These are phyloP conservation scores for Sporothrix euskadiensis DNA, from an alignment of 2,329 filamentous ascomycete genomes.

Conservation along the genomic window DNA sequence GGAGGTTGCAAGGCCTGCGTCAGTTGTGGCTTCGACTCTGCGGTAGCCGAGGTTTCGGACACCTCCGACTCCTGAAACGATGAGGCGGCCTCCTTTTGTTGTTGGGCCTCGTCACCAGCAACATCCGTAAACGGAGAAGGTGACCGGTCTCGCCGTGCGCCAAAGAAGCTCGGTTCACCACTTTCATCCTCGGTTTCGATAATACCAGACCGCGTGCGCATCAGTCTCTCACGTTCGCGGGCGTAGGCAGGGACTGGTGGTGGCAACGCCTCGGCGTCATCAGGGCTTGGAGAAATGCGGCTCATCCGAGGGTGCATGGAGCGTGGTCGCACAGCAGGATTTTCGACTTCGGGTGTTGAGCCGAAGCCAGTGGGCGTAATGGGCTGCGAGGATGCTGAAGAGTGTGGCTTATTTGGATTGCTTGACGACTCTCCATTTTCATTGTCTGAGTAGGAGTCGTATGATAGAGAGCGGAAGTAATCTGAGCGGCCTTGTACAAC, in stretches of 20 bases:
- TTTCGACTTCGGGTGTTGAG: conserved; percentile 56
- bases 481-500: conserved; percentile 72
- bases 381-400: conserved; percentile 32
- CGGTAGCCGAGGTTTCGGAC: background rate
- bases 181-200: conserved; percentile 45
- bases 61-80: background rate
- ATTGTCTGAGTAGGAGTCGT: conserved; percentile 58
- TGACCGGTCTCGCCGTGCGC: conserved; percentile 59
- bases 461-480: conserved; percentile 75
- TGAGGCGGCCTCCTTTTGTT: background rate
- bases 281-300: conserved; percentile 54
- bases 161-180: conserved; percentile 47
- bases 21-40: background rate
- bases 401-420: conserved; percentile 32
- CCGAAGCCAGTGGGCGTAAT: conserved; percentile 48
- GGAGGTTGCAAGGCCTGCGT: conserved; percentile 1
- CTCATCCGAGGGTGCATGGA: conserved; percentile 78
- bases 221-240: conserved; percentile 43
- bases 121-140: conserved; percentile 49
- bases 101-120: background rate
- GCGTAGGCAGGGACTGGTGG: conserved; percentile 45
- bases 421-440: conserved; percentile 41
- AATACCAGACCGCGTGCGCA: conserved; percentile 29
- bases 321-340: conserved; percentile 60
- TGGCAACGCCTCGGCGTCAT: conserved; percentile 46